These are phyloP conservation scores for Canna indica DNA, from an alignment of 176 grass and related monocot genomes.

Conservation along the genomic window DNA sequence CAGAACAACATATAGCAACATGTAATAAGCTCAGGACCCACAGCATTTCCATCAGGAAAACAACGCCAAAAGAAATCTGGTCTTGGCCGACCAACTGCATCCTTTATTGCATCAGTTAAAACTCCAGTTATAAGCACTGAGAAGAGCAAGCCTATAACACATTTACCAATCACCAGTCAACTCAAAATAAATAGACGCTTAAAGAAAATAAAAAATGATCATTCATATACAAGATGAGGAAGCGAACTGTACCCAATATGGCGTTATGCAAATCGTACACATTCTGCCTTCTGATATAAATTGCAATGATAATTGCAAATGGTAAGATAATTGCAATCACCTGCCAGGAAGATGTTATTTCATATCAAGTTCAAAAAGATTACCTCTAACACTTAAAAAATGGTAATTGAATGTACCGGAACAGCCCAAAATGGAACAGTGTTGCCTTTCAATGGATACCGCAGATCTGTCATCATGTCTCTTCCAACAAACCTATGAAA, in stretches of 20 bases:
- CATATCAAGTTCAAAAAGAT: not conserved
- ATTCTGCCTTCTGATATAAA: slow-evolving; percentile 12
- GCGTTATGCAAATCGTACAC: slow-evolving; percentile 18
- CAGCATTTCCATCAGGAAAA: slow-evolving; percentile 17
- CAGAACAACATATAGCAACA: not conserved
- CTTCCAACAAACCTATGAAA: slow-evolving; percentile 13
- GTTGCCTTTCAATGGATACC: slow-evolving; percentile 5
- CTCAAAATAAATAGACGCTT: not conserved
- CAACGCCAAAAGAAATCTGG: slow-evolving; percentile 18
- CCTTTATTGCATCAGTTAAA: slow-evolving; percentile 19
- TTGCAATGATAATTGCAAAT: slow-evolving; percentile 16
- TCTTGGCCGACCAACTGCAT: slow-evolving; percentile 17
- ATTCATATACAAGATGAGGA: not conserved
- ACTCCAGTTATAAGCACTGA: slow-evolving; percentile 15
- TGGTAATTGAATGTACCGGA: not conserved
- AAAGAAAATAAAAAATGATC: not conserved
- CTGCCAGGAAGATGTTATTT: not conserved
- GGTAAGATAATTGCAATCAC: slow-evolving; percentile 6
- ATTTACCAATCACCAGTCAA: not conserved
- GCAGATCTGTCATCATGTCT: slow-evolving; percentile 20
- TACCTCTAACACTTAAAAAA: not conserved
- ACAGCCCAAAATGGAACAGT: slow-evolving; percentile 20
- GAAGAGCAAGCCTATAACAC: slow-evolving; percentile 1
- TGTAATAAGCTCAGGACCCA: not conserved
- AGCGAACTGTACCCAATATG: not conserved